Conservation (phyloP, 495 filamentous ascomycete genomes). For the Neurospora discreta region DNA sequence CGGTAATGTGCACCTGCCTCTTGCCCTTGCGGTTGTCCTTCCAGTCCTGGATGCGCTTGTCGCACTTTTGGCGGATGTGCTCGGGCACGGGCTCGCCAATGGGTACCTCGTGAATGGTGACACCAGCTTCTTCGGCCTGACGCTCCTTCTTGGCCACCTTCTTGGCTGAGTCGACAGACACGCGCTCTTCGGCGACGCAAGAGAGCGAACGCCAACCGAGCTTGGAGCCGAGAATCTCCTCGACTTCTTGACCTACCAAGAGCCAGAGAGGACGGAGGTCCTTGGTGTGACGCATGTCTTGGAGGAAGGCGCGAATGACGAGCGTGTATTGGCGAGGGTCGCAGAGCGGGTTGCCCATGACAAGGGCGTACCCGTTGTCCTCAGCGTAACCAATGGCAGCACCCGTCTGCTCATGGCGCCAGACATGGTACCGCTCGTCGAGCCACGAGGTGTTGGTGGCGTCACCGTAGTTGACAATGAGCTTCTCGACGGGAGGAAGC, state of each 20-base stretch:
- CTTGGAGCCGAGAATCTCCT: conserved; percentile 61
- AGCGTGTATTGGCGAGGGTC: conserved; percentile 57
- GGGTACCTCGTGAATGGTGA: conserved; percentile 57
- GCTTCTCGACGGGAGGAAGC: conserved; percentile 62
- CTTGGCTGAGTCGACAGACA: conserved; percentile 57
- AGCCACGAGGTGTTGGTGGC: conserved; percentile 81
- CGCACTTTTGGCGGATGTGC: conserved; percentile 50
- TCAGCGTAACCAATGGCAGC: conserved; percentile 71
- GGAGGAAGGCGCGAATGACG: conserved; percentile 60
- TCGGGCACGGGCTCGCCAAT: conserved; percentile 50
- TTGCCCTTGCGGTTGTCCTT: conserved; percentile 64
- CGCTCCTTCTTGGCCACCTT: conserved; percentile 51
- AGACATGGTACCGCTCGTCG: conserved; percentile 71
- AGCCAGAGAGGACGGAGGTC: conserved; percentile 76
- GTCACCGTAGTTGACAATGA: conserved; percentile 83
- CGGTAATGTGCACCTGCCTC: conserved; percentile 69
- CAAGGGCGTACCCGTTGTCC: conserved; percentile 59
- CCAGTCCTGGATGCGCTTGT: conserved; percentile 68
- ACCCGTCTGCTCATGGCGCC: conserved; percentile 64
- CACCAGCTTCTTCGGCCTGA: conserved; percentile 64
- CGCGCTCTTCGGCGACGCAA: conserved; percentile 73
- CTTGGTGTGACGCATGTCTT: conserved; percentile 55
- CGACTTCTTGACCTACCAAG: conserved; percentile 54
- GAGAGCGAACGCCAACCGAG: conserved; percentile 76
- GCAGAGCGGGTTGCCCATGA: conserved; percentile 74